Evolutionary conservation across 148 eudicot genomes (phyloP).

Genomic region (Amaranthus palmeri): DNA sequence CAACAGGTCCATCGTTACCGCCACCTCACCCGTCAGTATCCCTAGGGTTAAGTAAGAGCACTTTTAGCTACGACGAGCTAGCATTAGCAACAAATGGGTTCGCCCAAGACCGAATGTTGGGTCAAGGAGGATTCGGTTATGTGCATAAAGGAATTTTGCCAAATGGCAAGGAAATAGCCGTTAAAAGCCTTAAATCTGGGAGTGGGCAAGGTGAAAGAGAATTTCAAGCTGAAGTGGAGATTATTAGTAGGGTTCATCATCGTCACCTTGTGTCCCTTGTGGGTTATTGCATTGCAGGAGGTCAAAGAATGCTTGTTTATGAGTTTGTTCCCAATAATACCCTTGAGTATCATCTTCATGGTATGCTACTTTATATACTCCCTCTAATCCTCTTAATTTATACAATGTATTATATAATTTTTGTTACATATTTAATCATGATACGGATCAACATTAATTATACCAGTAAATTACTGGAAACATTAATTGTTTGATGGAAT

Average conservation of each 20-base stretch:
- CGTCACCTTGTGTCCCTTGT: slow-evolving; percentile 79
- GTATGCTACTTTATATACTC: slow-evolving; percentile 26
- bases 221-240: slow-evolving; percentile 83
- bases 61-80: slow-evolving; percentile 57
- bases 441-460: too few species aligned
- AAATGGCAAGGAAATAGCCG: slow-evolving; percentile 73
- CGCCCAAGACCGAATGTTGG: slow-evolving; percentile 40
- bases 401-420: not conserved
- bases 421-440: too few species aligned
- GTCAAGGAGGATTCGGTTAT: slow-evolving; percentile 81
- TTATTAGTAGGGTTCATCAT: slow-evolving; percentile 82
- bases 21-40: slow-evolving; percentile 55
- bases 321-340: slow-evolving; percentile 59
- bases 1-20: slow-evolving; percentile 32
- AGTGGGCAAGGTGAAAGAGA: slow-evolving; percentile 86
- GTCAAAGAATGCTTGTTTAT: slow-evolving; percentile 74
- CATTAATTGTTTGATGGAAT: too few species aligned
- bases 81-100: slow-evolving; percentile 61
- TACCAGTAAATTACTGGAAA: too few species aligned
- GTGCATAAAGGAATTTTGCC: slow-evolving; percentile 78
- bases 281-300: slow-evolving; percentile 69
- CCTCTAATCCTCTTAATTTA: not conserved
- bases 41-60: slow-evolving; percentile 54
- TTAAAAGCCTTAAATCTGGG: slow-evolving; percentile 67
- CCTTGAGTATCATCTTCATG: slow-evolving; percentile 75